phyloP scores from a whole-genome alignment of 2,329 filamentous ascomycete species.

The Alternaria incomplexa region DNA sequence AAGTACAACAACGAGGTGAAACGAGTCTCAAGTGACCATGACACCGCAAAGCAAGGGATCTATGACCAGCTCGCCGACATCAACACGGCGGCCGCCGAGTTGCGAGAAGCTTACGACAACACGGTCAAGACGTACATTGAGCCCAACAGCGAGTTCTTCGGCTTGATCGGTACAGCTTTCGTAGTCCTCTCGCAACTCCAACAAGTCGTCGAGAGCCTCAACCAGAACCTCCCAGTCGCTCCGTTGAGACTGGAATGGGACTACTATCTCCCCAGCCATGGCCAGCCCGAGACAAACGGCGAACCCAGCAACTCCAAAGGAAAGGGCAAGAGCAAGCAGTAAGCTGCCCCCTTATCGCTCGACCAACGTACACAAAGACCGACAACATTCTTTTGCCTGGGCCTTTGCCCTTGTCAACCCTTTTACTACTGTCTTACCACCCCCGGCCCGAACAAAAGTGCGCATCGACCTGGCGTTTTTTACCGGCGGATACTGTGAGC shows the following conservation, averaged over 20 bases:
- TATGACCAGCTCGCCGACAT: background rate
- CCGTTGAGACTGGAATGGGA: conserved; percentile 1
- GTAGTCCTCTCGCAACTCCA: conserved; percentile 10
- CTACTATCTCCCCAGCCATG: background rate
- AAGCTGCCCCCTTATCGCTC: background rate
- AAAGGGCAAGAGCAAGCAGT: background rate
- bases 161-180: background rate
- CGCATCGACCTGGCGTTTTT: background rate
- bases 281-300: background rate
- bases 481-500: background rate
- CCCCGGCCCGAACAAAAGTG: background rate
- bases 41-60: background rate
- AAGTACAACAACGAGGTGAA: background rate
- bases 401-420: background rate
- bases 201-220: conserved; percentile 11
- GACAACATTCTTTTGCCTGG: background rate
- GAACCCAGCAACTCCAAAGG: background rate
- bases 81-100: background rate
- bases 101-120: conserved; percentile 9
- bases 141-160: conserved; percentile 10
- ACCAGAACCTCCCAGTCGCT: conserved; percentile 11
- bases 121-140: conserved; percentile 7
- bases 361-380: background rate
- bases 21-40: background rate
- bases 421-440: background rate